Evolutionary conservation across 176 grass and related monocot species (phyloP), one percentile per base, ranked within the genome.

Genomic region (Guadua angustifolia): DNA sequence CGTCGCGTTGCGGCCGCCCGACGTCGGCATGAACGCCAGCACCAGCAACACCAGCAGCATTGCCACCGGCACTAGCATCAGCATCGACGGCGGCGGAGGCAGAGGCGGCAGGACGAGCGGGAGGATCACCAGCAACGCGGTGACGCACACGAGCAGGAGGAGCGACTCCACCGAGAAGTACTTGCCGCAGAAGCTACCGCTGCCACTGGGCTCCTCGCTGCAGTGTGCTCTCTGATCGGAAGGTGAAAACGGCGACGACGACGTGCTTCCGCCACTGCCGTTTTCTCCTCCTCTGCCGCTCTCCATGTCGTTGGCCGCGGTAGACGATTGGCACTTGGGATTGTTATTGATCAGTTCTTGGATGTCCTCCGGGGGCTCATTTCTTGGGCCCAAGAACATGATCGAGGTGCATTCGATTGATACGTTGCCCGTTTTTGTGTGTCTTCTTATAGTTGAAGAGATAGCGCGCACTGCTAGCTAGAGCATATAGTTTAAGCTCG

Each of bases 21-120:
- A 29, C 66, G 88, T 33, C 71, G 85, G 88, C 88, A 88, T 94
- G 88, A 97, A 83, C 38, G 95, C 95, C 57, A 94, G 77, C 80
- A 71, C 68, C 71, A 97, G 62, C 47, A 97, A 82, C 88, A 97
- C 21, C 3, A 58, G 12, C 15, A 97, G 83, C 76, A 97, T 94
- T 82, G 79, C 88, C 35, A 94, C 84, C 7, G 95, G 95, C 39
- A 97, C 75, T 14, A 97, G 86, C 72, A 97, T 85, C 14, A 94
- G 92, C 73, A 97, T 74, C 19, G 88, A 84, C 63, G 95, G 95
- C 36, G 95, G 95, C 57, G 95, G 95, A 5, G 88, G 88, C 65
- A 97, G 91, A 12, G 95, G 95, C 5, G 95, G 95, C n/a, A 97
- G 84, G 3, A 92, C 66, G 55, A 97, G 92, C 77, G 95, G 95